Evolutionary conservation across 306 rosid species (phyloP).

Genomic region (Lathyrus sativus): DNA sequence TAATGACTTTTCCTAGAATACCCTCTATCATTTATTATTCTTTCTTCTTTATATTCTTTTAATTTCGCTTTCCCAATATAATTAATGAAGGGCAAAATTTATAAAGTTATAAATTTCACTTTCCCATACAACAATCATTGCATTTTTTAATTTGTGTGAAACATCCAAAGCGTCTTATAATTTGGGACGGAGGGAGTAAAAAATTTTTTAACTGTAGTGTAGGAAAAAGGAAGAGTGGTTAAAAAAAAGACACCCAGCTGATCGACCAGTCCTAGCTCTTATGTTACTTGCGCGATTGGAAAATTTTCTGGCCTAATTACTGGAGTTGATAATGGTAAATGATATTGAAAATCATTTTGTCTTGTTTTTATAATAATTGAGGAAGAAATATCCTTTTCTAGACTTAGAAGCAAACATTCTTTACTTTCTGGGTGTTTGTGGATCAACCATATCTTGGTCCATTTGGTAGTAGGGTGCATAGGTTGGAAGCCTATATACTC

Average conservation of each 20-base stretch:
- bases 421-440: constrained; percentile 27
- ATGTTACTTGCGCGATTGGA: neutral
- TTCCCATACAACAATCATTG: no score
- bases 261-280: neutral
- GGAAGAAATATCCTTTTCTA: constrained; percentile 23
- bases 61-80: no score
- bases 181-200: no score
- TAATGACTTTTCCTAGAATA: no score
- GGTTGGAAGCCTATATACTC: constrained; percentile 19
- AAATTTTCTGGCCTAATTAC: constrained; percentile 14
- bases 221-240: constrained; percentile 8
- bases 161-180: no score
- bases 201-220: constrained; percentile 4
- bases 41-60: no score
- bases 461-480: neutral
- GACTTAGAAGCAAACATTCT: neutral
- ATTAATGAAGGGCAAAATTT: no score
- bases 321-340: neutral
- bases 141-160: no score
- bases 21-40: no score
- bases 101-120: no score
- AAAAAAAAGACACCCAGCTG: neutral
- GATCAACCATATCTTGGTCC: constrained; percentile 12
- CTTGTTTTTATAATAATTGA: neutral
- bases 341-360: neutral